A percentile compares a stretch with the other conserved stretches of the same genome.
Conservation (phyloP, 2,329 filamentous ascomycete genomes). For the Xenoacremonium recifei region DNA sequence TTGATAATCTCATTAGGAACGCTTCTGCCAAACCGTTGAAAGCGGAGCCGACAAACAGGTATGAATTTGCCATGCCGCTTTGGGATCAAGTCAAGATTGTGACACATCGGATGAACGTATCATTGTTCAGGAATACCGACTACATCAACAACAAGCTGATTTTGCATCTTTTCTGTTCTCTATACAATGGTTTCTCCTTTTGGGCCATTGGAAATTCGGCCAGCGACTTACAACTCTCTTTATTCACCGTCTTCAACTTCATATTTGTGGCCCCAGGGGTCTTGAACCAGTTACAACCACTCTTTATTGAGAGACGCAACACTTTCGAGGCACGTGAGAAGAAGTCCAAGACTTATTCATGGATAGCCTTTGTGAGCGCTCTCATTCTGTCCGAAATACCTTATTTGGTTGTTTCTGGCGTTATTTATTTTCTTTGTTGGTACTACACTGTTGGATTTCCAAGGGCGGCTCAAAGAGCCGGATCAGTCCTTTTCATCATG, state of each 20-base stretch:
- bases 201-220: slow-evolving; percentile 42
- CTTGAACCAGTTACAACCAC: slow-evolving; percentile 39
- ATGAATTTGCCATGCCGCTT: slow-evolving; percentile 70
- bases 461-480: slow-evolving; percentile 37
- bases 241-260: slow-evolving; percentile 49
- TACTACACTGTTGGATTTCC: slow-evolving; percentile 52
- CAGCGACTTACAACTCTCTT: slow-evolving; percentile 34
- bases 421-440: slow-evolving; percentile 47
- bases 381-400: slow-evolving; percentile 39
- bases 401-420: slow-evolving; percentile 33
- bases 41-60: slow-evolving; percentile 45
- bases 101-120: slow-evolving; percentile 55
- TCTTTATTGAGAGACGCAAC: slow-evolving; percentile 46
- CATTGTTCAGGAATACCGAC: slow-evolving; percentile 63
- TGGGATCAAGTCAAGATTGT: slow-evolving; percentile 60
- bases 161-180: slow-evolving; percentile 36
- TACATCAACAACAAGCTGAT: slow-evolving; percentile 62
- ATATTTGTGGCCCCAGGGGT: slow-evolving; percentile 46
- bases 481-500: slow-evolving; percentile 46
- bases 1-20: slow-evolving; percentile 57
- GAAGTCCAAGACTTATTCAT: slow-evolving; percentile 48
- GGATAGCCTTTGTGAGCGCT: slow-evolving; percentile 49
- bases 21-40: slow-evolving; percentile 43
- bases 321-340: slow-evolving; percentile 50
- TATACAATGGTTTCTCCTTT: slow-evolving; percentile 47